These are phyloP conservation scores for Candida buenavistaensis DNA, from an alignment of 1,139 yeast genomes.

Conservation along the genomic window DNA sequence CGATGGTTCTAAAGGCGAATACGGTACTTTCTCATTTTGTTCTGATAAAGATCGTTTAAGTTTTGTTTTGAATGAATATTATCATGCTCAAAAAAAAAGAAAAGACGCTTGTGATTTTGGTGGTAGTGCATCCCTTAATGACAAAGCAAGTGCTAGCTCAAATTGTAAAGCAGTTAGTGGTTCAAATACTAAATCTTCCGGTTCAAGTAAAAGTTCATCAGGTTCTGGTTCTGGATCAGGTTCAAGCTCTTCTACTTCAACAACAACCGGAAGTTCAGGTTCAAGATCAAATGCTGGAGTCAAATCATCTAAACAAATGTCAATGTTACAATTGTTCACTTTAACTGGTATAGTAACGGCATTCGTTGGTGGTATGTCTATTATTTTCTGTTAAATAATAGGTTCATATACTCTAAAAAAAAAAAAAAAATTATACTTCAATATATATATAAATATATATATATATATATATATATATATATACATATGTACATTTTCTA, in stretches of 20 bases:
- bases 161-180: slow-evolving; percentile 21
- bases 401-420: neutral
- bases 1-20: slow-evolving; percentile 50
- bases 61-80: slow-evolving; percentile 52
- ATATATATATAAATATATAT: slow-evolving; percentile 1
- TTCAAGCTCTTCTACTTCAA: too few relatives aligned
- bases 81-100: slow-evolving; percentile 28
- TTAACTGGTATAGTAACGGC: slow-evolving; percentile 33
- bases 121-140: slow-evolving; percentile 35
- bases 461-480: slow-evolving; percentile 1
- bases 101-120: slow-evolving; percentile 36
- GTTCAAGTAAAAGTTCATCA: slow-evolving; percentile 22
- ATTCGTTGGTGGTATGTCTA: slow-evolving; percentile 40
- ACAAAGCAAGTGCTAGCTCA: slow-evolving; percentile 25
- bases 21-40: slow-evolving; percentile 63
- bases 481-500: neutral
- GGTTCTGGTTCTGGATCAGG: slow-evolving; percentile 24
- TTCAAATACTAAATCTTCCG: slow-evolving; percentile 18
- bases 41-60: slow-evolving; percentile 51
- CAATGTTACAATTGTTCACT: slow-evolving; percentile 15
- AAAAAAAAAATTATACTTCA: neutral
- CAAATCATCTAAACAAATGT: slow-evolving; percentile 1
- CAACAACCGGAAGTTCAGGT: slow-evolving; percentile 12
- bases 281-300: slow-evolving; percentile 9
- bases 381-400: slow-evolving; percentile 21